A percentile compares a stretch with the other conserved stretches of the same genome.
phyloP scores from a whole-genome alignment of 164 flowering plant genomes.

The Stephania cephalantha region DNA sequence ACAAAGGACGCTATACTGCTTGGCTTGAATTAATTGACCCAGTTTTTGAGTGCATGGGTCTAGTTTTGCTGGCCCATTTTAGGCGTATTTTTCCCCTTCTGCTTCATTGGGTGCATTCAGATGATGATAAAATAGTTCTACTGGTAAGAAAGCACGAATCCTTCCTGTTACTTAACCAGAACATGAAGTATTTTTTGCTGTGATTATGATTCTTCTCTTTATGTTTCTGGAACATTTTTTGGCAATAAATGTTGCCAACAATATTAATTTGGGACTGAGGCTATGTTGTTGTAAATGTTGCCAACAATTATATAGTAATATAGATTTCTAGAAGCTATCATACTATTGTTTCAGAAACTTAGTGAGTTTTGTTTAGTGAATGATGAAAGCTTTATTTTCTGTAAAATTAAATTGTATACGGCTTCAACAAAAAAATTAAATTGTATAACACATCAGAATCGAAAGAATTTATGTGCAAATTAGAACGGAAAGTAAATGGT shows the following conservation, averaged over 20 bases:
- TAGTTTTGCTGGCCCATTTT: constrained; percentile 72
- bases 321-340: not conserved
- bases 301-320: not conserved
- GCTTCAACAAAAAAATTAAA: no score
- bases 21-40: constrained; percentile 82
- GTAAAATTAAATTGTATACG: not conserved
- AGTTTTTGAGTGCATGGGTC: constrained; percentile 57
- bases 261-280: no score
- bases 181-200: not conserved
- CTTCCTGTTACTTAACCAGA: not conserved
- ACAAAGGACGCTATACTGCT: constrained; percentile 55
- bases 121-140: constrained; percentile 76
- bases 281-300: not conserved
- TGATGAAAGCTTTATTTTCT: not conserved
- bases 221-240: not conserved
- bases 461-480: not conserved
- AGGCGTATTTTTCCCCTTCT: constrained; percentile 82
- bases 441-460: not conserved
- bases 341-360: not conserved
- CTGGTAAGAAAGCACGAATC: constrained; percentile 47
- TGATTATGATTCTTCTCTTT: not conserved
- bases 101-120: constrained; percentile 90
- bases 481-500: not conserved
- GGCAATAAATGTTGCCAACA: not conserved
- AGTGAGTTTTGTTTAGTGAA: not conserved